Evolutionary conservation across 2,329 filamentous ascomycete species (phyloP).

Genomic region (Cephalotrichum gorgonifer): DNA sequence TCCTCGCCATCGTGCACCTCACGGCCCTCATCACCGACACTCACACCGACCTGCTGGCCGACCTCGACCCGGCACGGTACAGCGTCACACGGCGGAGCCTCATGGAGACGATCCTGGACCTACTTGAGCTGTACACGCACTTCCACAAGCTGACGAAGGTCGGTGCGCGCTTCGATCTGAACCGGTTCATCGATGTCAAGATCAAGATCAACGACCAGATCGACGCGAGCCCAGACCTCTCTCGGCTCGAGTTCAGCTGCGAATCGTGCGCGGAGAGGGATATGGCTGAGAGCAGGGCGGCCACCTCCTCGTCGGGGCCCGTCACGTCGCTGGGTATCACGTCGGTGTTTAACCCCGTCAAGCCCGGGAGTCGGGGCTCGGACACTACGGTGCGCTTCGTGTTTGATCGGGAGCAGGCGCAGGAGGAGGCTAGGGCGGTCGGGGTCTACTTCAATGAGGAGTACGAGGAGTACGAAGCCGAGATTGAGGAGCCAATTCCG

Average conservation of each 20-base stretch:
- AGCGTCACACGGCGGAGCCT: constrained; percentile 37
- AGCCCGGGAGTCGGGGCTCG: constrained; percentile 24
- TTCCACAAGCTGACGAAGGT: constrained; percentile 66
- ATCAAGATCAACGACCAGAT: constrained; percentile 80
- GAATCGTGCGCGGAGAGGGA: constrained; percentile 33
- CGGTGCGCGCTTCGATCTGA: constrained; percentile 60
- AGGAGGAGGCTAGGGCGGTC: constrained; percentile 58
- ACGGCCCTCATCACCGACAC: constrained; percentile 57
- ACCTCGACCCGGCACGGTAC: constrained; percentile 37
- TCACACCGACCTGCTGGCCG: constrained; percentile 36
- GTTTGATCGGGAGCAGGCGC: constrained; percentile 68
- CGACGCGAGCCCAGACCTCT: constrained; percentile 45
- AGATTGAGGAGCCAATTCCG: constrained; percentile 57
- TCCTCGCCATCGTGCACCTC: constrained; percentile 71
- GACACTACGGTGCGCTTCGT: constrained; percentile 84
- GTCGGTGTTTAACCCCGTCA: constrained; percentile 3
- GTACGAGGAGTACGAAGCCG: constrained; percentile 66
- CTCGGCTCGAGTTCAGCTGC: constrained; percentile 55
- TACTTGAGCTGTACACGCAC: constrained; percentile 87
- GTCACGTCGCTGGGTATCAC: constrained; percentile 2
- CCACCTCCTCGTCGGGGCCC: neutral
- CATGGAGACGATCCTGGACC: constrained; percentile 75
- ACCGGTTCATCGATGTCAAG: constrained; percentile 75
- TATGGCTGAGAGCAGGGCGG: neutral
- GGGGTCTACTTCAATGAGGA: constrained; percentile 61